Evolutionary conservation across 306 rosid species (phyloP), one percentile per base, ranked within the genome.

Genomic region (Cyclanthera cordifolia): DNA sequence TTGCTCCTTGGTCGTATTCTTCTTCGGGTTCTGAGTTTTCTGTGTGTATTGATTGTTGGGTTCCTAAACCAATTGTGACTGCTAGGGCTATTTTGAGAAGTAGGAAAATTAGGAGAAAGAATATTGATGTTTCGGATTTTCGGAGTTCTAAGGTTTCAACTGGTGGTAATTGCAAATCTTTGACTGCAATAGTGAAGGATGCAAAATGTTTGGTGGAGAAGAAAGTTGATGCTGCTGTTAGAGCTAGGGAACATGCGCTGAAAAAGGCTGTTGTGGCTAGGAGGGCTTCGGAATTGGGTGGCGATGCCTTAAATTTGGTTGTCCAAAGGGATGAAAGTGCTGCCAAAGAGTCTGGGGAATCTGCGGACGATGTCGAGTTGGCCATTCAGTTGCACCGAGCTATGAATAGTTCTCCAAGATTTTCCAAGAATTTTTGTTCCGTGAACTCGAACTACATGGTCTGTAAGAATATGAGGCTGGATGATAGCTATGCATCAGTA

Each of bases 31-130:
- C 79, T 4, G 80, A 80, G 14, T 78, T 81, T 52, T 75, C 85
- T 14, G 77, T 83, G 1, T 90, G 95, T 56, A 84, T 80, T 28
- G 91, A 90, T 79, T 87, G 95, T 67, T 87, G 96, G 96, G 77
- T 90, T 49, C 94, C 89, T 5, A 72, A 78, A 64, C 77, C 83
- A 3, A 48, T 89, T 50, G 82, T 71, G 14, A 16, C 57, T 67
- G 78, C 88, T 57, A 76, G 83, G 69, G 70, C 72, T 14, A 70
- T 66, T 39, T 17, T 69, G 50, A 72, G 45, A 66, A 24, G 64
- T 74, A 70, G 60, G 50, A 70, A 75, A 68, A 39, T 46, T 43
- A 71, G 64, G 75, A 78, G 82, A 39, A 86, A 69, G 66, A 73
- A 34, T 16, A 30, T 67, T 53, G 51, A 48, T 75, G 64, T 59